Evolutionary conservation across 805 yeast genomes (phyloP), one percentile per base, ranked within the genome.

Genomic region (Candida palmyrensis): DNA sequence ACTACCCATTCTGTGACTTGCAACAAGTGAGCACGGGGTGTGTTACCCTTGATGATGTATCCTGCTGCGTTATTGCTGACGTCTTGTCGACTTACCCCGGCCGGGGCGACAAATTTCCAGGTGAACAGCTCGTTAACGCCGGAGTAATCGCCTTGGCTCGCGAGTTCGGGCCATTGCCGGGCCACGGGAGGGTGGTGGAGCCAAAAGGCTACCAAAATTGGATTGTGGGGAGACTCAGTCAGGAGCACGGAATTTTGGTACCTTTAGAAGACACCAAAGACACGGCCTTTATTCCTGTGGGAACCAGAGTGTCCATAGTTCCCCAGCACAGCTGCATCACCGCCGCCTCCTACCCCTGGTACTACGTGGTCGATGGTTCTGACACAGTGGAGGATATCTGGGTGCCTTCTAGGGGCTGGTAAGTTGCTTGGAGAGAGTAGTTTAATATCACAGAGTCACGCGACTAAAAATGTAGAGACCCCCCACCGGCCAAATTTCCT

Each of bases 291-390:
- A 60, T 75, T 16, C 78, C 78, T 16, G 42, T 58, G 20, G 87
- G 87, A 1, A 64, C 77, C 1, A 67, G 70, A 37, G 66, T 82
- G 7, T 57, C 59, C 19, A 63, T 83, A 21, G 42, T 75, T 16
- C 87, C 88, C 3, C 86, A 83, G 51, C 92, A 83, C 50, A 60
- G 77, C 8, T 83, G 92, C 53, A 83, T 83, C 36, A 73, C 84
- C 2, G 82, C 83, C 29, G 76, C 77, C 6, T 62, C 76, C 11
- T 78, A 65, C 48, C 75, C 72, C 2, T 75, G 71, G 67, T 80
- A 66, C 53, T 80, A 58, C 49, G 59, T 79, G 1, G 58, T 72
- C 8, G 77, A 78, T 34, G 55, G 55, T 6, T 40, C 37, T 12
- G 74, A 68, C 13, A 54, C 40, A 8, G 78, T 79, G 3, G 66